Base-by-base conservation (phyloP, 192 early-diverging fungal species). In the Physocladia obscura region DNA sequence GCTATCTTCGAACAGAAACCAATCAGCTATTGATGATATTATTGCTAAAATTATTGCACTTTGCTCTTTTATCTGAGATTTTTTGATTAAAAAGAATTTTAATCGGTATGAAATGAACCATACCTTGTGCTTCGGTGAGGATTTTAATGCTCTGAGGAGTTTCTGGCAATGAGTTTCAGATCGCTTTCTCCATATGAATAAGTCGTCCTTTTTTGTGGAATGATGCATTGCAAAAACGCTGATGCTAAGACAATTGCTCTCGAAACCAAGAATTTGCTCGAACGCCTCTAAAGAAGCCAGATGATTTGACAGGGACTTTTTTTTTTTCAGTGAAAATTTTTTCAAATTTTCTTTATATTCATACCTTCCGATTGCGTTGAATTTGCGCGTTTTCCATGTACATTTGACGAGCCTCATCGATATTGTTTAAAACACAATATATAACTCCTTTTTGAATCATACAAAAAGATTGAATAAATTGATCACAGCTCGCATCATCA, bases 391-490 rank as follows among this genome's bases (percentile, higher is more conserved):
- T 65, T 29, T 62, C 49, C 49, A 35, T 48, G 48, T 65, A 65
- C 49, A 34, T 26, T 65, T 65, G 39, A 21, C 19, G 15, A 35
- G 62, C 47, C 1, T 51, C 49, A 24, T 65, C 62, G 21, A 52
- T 4, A 35, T 51, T 51, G 11, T 49, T 49, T 36, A 51, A 34
- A 29, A 32, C 24, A 49, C 62, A 65, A 22, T 65, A 32, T 34
- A 65, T 31, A 13, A 65, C 62, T 13, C 48, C 62, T 34, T 65
- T 44, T 51, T 65, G 62, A 4, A 65, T 52, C 62, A 65, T 19
- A 32, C 36, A 65, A 8, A 32, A 31, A 2, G 62, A 26, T 1
- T 49, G 4, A 13, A 51, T 31, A 11, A 19, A 52, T 1, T 15
- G 5, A 65, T 65, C 62, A 26, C 62, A 32, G n/a, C 2, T 31